These are phyloP conservation scores for Huntiella decipiens DNA, from an alignment of 2,329 filamentous ascomycete genomes.

Conservation along the genomic window DNA sequence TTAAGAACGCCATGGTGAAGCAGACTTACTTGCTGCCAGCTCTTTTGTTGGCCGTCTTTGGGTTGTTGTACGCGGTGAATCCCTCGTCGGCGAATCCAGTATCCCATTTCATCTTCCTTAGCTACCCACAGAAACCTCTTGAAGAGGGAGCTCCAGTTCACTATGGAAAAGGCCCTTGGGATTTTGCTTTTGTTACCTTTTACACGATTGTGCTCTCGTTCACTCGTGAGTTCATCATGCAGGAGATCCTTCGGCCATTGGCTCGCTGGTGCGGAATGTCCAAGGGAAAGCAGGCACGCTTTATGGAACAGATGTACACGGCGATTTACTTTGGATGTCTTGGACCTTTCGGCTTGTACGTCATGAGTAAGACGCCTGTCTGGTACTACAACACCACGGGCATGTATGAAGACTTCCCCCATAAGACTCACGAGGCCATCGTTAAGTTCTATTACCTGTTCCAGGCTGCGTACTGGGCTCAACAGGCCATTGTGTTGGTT, in stretches of 20 bases:
- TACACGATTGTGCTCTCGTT: slow-evolving; percentile 83
- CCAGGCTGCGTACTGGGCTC: slow-evolving; percentile 86
- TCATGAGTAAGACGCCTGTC: slow-evolving; percentile 78
- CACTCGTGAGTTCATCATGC: slow-evolving; percentile 91
- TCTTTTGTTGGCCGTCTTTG: slow-evolving; percentile 42
- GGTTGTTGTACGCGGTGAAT: slow-evolving; percentile 52
- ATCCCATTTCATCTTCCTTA: slow-evolving; percentile 71
- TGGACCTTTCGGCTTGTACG: slow-evolving; percentile 67
- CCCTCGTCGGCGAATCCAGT: slow-evolving; percentile 63
- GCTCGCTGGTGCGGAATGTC: slow-evolving; percentile 52
- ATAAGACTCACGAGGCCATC: slow-evolving; percentile 55
- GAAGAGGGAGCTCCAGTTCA: slow-evolving; percentile 29
- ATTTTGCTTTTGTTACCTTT: slow-evolving; percentile 73
- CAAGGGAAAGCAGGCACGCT: slow-evolving; percentile 64
- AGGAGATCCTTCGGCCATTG: slow-evolving; percentile 62
- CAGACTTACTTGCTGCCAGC: slow-evolving; percentile 50
- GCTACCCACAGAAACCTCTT: slow-evolving; percentile 45
- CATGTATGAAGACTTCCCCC: slow-evolving; percentile 82
- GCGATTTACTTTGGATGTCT: slow-evolving; percentile 75
- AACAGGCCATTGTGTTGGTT: slow-evolving; percentile 76
- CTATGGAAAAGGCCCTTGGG: slow-evolving; percentile 78
- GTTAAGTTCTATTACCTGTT: slow-evolving; percentile 97
- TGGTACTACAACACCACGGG: slow-evolving; percentile 89
- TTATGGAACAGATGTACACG: slow-evolving; percentile 94
- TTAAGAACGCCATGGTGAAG: slow-evolving; percentile 38